Conservation (phyloP, 805 yeast species). For the Candida fluviatilis region DNA sequence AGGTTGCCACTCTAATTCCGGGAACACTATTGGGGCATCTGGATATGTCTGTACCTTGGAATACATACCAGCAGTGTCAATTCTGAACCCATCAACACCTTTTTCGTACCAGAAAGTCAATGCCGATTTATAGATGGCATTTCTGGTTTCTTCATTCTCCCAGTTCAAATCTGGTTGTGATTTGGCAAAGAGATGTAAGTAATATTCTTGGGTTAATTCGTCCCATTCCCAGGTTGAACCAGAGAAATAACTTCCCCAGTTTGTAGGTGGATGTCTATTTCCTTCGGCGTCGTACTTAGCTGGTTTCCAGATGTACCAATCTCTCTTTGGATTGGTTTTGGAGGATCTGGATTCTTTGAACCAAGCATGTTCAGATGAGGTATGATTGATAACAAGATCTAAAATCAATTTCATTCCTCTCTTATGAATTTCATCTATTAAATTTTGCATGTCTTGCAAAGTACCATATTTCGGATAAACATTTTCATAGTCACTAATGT, state of each 20-base stretch:
- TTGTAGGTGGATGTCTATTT: slow-evolving; percentile 51
- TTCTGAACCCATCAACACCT: slow-evolving; percentile 58
- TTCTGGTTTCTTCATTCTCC: slow-evolving; percentile 43
- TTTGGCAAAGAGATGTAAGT: slow-evolving; percentile 48
- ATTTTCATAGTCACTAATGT: slow-evolving; percentile 50
- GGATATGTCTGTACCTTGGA: slow-evolving; percentile 43
- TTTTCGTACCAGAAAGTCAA: slow-evolving; percentile 50
- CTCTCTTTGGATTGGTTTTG: slow-evolving; percentile 50
- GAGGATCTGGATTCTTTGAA: slow-evolving; percentile 52
- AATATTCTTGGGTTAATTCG: slow-evolving; percentile 51
- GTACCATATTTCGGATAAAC: slow-evolving; percentile 53
- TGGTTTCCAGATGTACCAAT: slow-evolving; percentile 59
- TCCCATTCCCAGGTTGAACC: slow-evolving; percentile 59
- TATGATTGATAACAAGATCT: slow-evolving; percentile 58
- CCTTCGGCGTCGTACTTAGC: slow-evolving; percentile 46
- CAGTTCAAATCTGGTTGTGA: slow-evolving; percentile 61
- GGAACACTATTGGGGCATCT: slow-evolving; percentile 47
- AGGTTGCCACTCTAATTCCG: slow-evolving; percentile 39
- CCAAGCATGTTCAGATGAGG: slow-evolving; percentile 55
- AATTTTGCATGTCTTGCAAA: slow-evolving; percentile 46
- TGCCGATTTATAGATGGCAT: slow-evolving; percentile 44
- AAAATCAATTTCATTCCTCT: slow-evolving; percentile 49
- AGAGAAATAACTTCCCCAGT: slow-evolving; percentile 51
- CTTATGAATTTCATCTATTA: slow-evolving; percentile 44
- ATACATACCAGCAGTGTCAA: slow-evolving; percentile 52